These are phyloP conservation scores for Thyridium curvatum DNA, from an alignment of 2,329 filamentous ascomycete species.

Conservation along the genomic window DNA sequence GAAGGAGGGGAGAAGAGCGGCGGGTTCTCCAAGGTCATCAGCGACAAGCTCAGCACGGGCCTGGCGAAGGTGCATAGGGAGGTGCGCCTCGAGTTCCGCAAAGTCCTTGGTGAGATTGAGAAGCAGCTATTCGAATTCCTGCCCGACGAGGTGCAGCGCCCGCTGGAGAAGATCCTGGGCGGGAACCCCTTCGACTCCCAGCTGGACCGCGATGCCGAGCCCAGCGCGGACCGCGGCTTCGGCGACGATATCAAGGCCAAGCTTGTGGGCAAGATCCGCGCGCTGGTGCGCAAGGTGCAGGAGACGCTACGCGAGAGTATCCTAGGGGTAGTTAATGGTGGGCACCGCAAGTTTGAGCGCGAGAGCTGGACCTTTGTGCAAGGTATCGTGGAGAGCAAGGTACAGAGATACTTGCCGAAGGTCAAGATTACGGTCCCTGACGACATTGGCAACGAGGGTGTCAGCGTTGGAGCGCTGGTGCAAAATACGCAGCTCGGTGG, in stretches of 20 bases:
- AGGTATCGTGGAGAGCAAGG: slow-evolving; percentile 36
- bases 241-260: slow-evolving; percentile 36
- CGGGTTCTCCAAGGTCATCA: slow-evolving; percentile 38
- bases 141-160: slow-evolving; percentile 33
- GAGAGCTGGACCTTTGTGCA: slow-evolving; percentile 40
- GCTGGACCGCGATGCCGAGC: slow-evolving; percentile 27
- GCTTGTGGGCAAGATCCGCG: slow-evolving; percentile 36
- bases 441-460: slow-evolving; percentile 39
- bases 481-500: too few relatives aligned
- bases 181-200: slow-evolving; percentile 38
- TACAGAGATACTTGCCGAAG: slow-evolving; percentile 37
- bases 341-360: slow-evolving; percentile 38
- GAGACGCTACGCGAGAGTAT: slow-evolving; percentile 37
- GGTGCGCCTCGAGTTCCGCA: slow-evolving; percentile 39
- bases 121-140: slow-evolving; percentile 38
- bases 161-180: slow-evolving; percentile 38
- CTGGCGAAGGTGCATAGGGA: slow-evolving; percentile 35
- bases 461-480: slow-evolving; percentile 30
- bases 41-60: slow-evolving; percentile 38
- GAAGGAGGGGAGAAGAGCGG: slow-evolving; percentile 19
- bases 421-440: slow-evolving; percentile 38
- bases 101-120: slow-evolving; percentile 34
- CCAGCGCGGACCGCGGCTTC: slow-evolving; percentile 28
- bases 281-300: slow-evolving; percentile 36
- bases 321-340: slow-evolving; percentile 35